phyloP scores from a whole-genome alignment of 768 basidiomycete genomes.

The Macrolepiota fuliginosa region DNA sequence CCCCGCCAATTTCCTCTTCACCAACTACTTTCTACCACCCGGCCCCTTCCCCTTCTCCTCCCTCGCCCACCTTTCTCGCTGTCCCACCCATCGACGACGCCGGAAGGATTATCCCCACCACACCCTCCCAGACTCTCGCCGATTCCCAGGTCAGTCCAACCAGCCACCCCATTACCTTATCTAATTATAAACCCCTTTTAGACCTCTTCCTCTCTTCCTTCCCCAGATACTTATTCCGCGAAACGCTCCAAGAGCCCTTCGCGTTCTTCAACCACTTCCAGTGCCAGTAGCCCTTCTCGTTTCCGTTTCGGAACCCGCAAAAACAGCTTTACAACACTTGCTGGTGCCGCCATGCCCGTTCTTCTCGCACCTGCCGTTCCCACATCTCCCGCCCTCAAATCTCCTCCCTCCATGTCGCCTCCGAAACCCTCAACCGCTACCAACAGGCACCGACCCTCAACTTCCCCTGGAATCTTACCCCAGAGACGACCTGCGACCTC shows the following conservation, averaged over 20 bases:
- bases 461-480: conserved; percentile 15
- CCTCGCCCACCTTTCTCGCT: conserved; percentile 13
- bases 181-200: conserved; percentile 6
- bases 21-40: background rate
- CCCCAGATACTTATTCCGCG: conserved; percentile 4
- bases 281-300: conserved; percentile 9
- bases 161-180: conserved; percentile 14
- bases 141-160: background rate
- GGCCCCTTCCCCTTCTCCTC: background rate
- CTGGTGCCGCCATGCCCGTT: conserved; percentile 13
- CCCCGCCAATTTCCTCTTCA: background rate
- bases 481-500: conserved; percentile 21
- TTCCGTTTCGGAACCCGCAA: conserved; percentile 14
- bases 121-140: background rate
- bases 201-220: background rate
- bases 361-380: conserved; percentile 10
- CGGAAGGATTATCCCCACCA: background rate
- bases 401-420: conserved; percentile 16
- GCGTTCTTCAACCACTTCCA: background rate
- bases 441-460: conserved; percentile 5
- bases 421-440: conserved; percentile 16
- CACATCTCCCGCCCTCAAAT: conserved; percentile 11
- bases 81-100: background rate
- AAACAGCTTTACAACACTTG: conserved; percentile 11
- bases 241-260: conserved; percentile 11